Evolutionary conservation across 192 early-diverging fungal species (phyloP), one percentile per base, ranked within the genome.

Genomic region (Gryganskiella cystojenkinii): DNA sequence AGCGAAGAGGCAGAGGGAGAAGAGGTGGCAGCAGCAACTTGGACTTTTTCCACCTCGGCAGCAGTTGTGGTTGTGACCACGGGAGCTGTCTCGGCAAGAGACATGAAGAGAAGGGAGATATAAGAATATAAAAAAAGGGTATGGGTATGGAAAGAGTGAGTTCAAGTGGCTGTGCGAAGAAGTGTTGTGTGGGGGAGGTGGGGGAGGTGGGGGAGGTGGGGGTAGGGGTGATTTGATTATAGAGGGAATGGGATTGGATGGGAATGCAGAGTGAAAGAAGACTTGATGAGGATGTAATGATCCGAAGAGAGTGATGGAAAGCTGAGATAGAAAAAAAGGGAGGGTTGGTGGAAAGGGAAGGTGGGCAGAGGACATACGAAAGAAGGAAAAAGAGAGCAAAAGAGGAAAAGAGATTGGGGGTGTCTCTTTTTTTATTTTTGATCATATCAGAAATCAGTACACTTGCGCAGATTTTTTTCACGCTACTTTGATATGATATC

Each of bases 51-150:
- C 7, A 40, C 37, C 37, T 40, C 37, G 37, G 37, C 37, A 40
- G 37, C 37, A 9, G 37, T 40, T 40, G 37, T 40, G 37, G 37
- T 40, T 40, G 37, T 40, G 54, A 60, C 70, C 25, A 64, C 69
- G 47, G 64, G 64, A 40, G 73, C 73, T 46, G 73, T 53, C 62
- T 68, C 73, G 57, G 65, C 73, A 51, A 73, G 62, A 19, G 71
- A 73, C 71, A 73, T 73, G 62, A 37, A 51, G n/a, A 42, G 70
- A 62, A 46, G 51, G 15, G 58, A 61, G 43, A 8, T 22, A 46
- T 13, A 24, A 44, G 57, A 5, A 45, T 43, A 33, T 28, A 7
- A 24, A 25, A 30, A 20, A 7, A 31, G 31, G 45, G 49, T 47
- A 14, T 3, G 28, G 47, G 33, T 19, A 5, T 27, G 20, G 22